A percentile compares a stretch with the other conserved stretches of the same genome.
phyloP scores from a whole-genome alignment of 1,139 yeast genomes.

The Sugiyamaella grinbergsii region DNA sequence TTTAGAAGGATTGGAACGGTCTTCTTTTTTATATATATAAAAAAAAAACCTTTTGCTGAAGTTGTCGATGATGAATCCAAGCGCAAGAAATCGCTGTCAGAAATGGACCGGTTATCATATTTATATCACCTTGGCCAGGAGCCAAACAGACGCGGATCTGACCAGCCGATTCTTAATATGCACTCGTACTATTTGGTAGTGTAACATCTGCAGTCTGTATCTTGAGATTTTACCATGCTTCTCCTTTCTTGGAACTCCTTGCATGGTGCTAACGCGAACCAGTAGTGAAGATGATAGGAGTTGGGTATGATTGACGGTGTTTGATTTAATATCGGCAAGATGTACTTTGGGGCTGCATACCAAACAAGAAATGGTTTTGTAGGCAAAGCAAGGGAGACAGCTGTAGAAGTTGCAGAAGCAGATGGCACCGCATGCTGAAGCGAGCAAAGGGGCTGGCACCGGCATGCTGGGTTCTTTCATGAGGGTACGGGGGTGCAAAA shows the following conservation, averaged over 20 bases:
- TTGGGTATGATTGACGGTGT: neutral
- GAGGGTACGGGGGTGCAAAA: too few relatives aligned
- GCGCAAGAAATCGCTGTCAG: neutral
- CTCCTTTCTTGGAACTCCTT: conserved; percentile 5
- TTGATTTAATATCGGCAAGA: too few relatives aligned
- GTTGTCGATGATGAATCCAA: neutral
- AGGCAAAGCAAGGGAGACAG: too few relatives aligned
- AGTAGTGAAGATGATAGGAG: neutral
- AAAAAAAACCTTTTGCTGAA: neutral
- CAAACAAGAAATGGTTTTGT: too few relatives aligned
- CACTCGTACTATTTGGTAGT: neutral
- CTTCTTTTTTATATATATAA: neutral
- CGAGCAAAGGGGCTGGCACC: neutral
- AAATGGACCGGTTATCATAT: neutral
- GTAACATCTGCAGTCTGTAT: conserved; percentile 4
- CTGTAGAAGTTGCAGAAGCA: too few relatives aligned
- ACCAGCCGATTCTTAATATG: conserved; percentile 12
- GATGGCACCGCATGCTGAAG: neutral
- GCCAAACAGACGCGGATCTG: conserved; percentile 4
- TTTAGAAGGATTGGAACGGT: conserved; percentile 9
- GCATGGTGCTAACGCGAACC: conserved; percentile 1
- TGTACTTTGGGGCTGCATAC: too few relatives aligned
- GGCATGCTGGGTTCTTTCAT: too few relatives aligned
- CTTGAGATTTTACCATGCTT: neutral
- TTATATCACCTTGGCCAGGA: conserved; percentile 1